Evolutionary conservation across 805 yeast genomes (phyloP).

Genomic region (Metschnikowia aberdeeniae): DNA sequence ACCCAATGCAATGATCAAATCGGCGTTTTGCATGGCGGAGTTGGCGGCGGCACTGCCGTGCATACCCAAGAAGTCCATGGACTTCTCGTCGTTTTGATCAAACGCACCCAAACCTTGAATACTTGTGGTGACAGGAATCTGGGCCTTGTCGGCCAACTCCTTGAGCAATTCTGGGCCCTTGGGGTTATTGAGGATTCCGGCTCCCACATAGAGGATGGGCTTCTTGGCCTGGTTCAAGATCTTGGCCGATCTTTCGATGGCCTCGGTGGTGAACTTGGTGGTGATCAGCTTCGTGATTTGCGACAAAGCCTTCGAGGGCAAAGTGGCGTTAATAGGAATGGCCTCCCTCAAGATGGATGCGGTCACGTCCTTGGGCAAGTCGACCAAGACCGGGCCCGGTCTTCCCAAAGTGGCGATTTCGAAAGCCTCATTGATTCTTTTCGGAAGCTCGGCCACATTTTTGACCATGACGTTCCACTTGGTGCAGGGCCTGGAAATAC

Average conservation of each 20-base stretch:
- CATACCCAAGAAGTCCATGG: conserved; percentile 97
- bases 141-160: conserved; percentile 84
- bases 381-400: conserved; percentile 98
- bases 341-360: conserved; percentile 83
- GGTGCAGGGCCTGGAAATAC: conserved; percentile 95
- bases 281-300: conserved; percentile 67
- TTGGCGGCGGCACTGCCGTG: conserved; percentile 96
- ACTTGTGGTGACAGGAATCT: conserved; percentile 95
- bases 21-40: conserved; percentile 90
- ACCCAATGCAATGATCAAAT: conserved; percentile 88
- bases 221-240: conserved; percentile 78
- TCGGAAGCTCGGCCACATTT: conserved; percentile 88
- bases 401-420: conserved; percentile 95
- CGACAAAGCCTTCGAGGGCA: conserved; percentile 69
- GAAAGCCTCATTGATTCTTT: conserved; percentile 95
- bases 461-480: conserved; percentile 99
- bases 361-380: conserved; percentile 96
- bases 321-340: conserved; percentile 74
- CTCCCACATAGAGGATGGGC: conserved; percentile 90
- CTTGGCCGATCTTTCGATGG: conserved; percentile 71
- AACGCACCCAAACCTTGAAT: conserved; percentile 91
- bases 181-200: conserved; percentile 75
- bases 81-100: conserved; percentile 86
- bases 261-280: conserved; percentile 68
- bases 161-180: conserved; percentile 77